Evolutionary conservation across 176 grass and related monocot species (phyloP), one percentile per base, ranked within the genome.

Genomic region (Panicum miliaceum): DNA sequence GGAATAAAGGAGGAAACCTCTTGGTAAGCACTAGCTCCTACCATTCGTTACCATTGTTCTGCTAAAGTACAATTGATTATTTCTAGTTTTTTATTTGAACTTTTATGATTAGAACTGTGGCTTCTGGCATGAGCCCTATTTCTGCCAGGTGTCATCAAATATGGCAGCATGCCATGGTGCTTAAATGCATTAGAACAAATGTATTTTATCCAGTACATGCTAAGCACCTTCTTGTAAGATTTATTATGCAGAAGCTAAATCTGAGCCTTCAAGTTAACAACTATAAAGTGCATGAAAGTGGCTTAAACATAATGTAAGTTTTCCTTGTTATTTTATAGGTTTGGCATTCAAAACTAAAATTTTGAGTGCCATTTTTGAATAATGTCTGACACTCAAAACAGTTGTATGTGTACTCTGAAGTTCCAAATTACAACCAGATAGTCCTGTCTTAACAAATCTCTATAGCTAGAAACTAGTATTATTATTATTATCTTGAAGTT

Each of bases 1-100:
- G 50, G 50, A 48, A 79, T 83, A 83, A 73, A 64, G 88, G 66
- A 86, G 32, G 12, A 7, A 20, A 19, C 80, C 58, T 79, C 18
- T 67, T 41, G 89, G 89, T 90, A 79, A 78, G 84, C n/a, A 58
- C 38, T 75, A 59, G 60, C 14, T 52, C 59, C 34, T 83, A 7
- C 52, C 63, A 73, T 41, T 50, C 26, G n/a, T 51, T 34, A 32
- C 3, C 27, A 4, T 2, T 1, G 73, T 48, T 81, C 76, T 75
- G 26, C n/a, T 50, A 16, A 70, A 82, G 56, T 66, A 71, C 34
- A 52, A 64, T 43, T n/a, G 41, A 14, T 62, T 53, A 4, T 22
- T 22, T 64, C 6, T 15, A 62, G 6, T 57, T 77, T 53, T 45
- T 38, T 14, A 22, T 69, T 64, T 85, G 50, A 54, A 52, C 62